These are phyloP conservation scores for Trichomonascaceae sp. DNA, from an alignment of 1,139 yeast species.

Conservation along the genomic window DNA sequence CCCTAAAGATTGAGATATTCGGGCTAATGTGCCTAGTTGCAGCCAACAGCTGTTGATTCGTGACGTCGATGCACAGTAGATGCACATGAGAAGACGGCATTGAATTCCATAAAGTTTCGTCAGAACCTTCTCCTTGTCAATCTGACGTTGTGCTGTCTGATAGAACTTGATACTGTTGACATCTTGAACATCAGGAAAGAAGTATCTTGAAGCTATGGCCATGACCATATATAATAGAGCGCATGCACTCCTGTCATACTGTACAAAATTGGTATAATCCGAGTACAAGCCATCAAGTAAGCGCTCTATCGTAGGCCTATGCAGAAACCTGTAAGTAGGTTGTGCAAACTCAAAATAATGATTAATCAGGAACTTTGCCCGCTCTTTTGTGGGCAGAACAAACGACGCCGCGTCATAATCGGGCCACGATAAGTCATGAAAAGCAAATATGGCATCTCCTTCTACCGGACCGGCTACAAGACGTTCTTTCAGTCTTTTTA, in stretches of 20 bases:
- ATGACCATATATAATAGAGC: not conserved
- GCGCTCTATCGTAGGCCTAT: not conserved
- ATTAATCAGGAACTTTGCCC: not conserved
- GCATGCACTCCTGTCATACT: not conserved
- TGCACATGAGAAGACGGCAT: not conserved
- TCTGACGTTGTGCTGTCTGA: not conserved
- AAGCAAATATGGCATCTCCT: not conserved
- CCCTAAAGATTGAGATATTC: not conserved
- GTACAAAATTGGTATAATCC: not conserved
- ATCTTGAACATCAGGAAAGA: not conserved
- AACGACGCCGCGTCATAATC: not conserved
- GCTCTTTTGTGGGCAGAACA: not conserved
- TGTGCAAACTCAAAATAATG: not conserved
- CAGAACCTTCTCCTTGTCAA: not conserved
- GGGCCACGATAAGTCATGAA: not conserved
- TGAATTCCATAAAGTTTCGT: not conserved
- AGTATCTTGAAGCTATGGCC: not conserved
- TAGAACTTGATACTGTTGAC: not conserved
- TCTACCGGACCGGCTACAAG: not conserved
- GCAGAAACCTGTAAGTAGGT: not conserved
- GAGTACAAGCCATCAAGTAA: not conserved
- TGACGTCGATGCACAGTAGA: not conserved
- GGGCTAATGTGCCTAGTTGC: not conserved
- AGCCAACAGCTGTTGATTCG: not conserved
- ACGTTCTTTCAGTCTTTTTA: not conserved